Percentiles rank a stretch among this genome's conserved stretches.
These are phyloP conservation scores for Colletotrichum tofieldiae DNA, from an alignment of 2,329 filamentous ascomycete genomes.

Conservation along the genomic window DNA sequence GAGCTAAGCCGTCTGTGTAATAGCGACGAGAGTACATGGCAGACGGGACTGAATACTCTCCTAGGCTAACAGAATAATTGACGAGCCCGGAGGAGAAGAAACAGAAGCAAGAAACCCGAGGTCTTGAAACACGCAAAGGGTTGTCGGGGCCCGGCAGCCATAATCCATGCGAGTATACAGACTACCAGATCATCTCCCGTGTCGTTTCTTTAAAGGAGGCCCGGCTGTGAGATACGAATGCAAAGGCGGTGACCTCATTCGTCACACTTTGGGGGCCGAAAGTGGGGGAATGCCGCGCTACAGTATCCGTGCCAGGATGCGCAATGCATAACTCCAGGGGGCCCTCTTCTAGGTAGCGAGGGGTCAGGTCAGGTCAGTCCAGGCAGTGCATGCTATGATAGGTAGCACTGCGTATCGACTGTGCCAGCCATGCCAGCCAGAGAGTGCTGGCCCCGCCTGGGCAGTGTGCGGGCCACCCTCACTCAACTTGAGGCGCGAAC, in stretches of 20 bases:
- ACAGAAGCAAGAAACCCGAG: neutral
- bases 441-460: conserved; percentile 10
- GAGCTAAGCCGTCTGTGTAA: no score
- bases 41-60: neutral
- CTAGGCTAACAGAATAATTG: neutral
- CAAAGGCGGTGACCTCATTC: conserved; percentile 41
- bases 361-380: conserved; percentile 3
- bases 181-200: conserved; percentile 21
- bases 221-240: conserved; percentile 15
- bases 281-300: conserved; percentile 38
- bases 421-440: no score
- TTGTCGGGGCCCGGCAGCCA: conserved; percentile 21
- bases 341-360: conserved; percentile 6
- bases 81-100: neutral
- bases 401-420: neutral
- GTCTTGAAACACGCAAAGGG: conserved; percentile 28
- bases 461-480: conserved; percentile 1
- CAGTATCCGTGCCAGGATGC: conserved; percentile 8
- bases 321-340: conserved; percentile 15
- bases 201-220: conserved; percentile 22
- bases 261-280: conserved; percentile 21
- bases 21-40: neutral
- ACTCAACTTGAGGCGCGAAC: conserved; percentile 29
- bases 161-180: conserved; percentile 24
- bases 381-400: no score